These are phyloP conservation scores for Linnemannia hyalina DNA, from an alignment of 192 early-diverging fungal species.

Conservation along the genomic window DNA sequence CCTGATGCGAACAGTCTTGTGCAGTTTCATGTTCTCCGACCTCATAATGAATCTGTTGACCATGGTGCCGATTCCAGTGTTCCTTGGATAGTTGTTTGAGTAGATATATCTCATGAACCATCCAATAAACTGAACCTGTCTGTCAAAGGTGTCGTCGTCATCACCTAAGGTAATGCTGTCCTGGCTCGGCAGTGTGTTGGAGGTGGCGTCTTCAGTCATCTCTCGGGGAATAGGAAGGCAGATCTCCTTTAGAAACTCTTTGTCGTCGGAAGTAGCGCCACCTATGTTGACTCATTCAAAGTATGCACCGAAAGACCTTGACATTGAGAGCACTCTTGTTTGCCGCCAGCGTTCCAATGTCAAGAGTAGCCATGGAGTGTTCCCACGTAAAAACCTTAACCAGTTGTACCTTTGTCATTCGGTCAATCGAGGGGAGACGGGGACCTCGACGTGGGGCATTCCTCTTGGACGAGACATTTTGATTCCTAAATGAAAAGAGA, in stretches of 20 bases:
- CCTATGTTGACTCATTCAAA: not conserved
- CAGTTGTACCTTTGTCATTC: not conserved
- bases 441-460: not conserved
- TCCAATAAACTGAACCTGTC: not conserved
- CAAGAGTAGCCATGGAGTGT: not conserved
- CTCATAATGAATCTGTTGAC: not conserved
- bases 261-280: not conserved
- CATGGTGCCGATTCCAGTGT: not conserved
- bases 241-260: not conserved
- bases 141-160: not conserved
- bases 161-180: not conserved
- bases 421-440: not conserved
- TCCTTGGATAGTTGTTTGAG: constrained; percentile 5
- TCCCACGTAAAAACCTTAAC: not conserved
- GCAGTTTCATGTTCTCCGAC: not conserved
- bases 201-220: not conserved
- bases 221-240: not conserved
- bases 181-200: not conserved
- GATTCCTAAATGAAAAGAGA: too few species aligned
- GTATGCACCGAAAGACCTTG: not conserved
- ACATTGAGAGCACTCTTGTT: not conserved
- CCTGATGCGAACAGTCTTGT: not conserved
- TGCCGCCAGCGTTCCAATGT: not conserved
- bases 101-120: not conserved
- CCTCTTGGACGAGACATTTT: too few species aligned